These are phyloP conservation scores for Backusella sp. DNA, from an alignment of 192 early-diverging fungal species.

Conservation along the genomic window DNA sequence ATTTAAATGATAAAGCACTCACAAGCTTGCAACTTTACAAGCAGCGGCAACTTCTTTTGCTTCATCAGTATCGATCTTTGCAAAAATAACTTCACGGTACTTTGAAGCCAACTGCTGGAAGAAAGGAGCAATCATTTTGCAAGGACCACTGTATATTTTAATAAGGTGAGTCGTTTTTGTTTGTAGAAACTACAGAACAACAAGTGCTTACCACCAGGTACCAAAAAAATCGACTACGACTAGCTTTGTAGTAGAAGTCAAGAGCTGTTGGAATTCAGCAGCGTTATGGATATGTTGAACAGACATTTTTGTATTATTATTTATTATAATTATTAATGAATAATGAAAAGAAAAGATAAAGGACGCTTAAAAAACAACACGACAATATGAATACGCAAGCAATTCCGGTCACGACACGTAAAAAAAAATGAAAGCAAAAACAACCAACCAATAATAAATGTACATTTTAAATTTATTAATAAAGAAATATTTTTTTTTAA, in stretches of 20 bases:
- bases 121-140: conserved; percentile 53
- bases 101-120: conserved; percentile 46
- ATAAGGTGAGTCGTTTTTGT: neutral
- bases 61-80: conserved; percentile 40
- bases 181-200: neutral
- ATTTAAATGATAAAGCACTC: neutral
- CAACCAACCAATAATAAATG: neutral
- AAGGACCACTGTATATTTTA: conserved; percentile 43
- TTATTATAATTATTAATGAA: no score
- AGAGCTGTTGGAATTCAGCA: conserved; percentile 27
- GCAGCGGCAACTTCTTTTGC: conserved; percentile 31
- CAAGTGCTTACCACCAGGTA: conserved; percentile 30
- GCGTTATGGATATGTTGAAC: conserved; percentile 39
- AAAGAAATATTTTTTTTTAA: neutral
- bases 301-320: neutral
- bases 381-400: neutral
- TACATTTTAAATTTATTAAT: neutral
- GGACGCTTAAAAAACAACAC: neutral
- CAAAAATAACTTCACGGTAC: conserved; percentile 50
- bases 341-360: neutral
- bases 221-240: conserved; percentile 59
- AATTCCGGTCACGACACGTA: neutral
- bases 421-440: neutral
- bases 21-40: conserved; percentile 48
- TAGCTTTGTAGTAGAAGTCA: conserved; percentile 25